Evolutionary conservation across 371 early-diverging fungal genomes (phyloP).

Genomic region (Catenaria anguillulae): DNA sequence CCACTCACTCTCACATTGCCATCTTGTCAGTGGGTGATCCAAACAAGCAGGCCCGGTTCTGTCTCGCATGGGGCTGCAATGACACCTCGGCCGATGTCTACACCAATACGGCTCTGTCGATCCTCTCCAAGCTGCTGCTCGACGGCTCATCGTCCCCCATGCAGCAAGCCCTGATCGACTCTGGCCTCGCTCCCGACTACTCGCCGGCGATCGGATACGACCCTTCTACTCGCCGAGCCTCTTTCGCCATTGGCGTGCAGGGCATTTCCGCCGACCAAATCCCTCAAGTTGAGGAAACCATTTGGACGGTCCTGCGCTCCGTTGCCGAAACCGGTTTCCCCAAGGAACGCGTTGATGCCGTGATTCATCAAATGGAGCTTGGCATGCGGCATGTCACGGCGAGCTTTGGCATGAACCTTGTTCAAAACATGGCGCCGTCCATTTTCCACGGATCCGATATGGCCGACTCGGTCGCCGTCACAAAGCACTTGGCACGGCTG

Average conservation of each 20-base stretch:
- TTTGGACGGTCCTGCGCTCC: constrained; percentile 47
- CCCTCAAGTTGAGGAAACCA: constrained; percentile 45
- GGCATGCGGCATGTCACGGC: constrained; percentile 72
- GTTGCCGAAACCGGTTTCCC: constrained; percentile 62
- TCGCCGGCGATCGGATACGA: constrained; percentile 80
- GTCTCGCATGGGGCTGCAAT: constrained; percentile 62
- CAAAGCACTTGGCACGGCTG: constrained; percentile 58
- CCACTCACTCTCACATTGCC: background rate
- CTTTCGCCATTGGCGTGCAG: constrained; percentile 36
- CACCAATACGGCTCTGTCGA: constrained; percentile 62
- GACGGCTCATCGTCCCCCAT: constrained; percentile 84
- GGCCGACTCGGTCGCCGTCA: constrained; percentile 61
- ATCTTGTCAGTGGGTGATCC: constrained; percentile 44
- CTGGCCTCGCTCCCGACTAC: constrained; percentile 82
- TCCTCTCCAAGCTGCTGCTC: constrained; percentile 62
- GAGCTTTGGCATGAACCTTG: constrained; percentile 69
- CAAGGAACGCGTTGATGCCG: constrained; percentile 61
- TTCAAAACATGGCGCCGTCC: constrained; percentile 56
- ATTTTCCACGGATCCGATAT: constrained; percentile 86
- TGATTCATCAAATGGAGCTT: constrained; percentile 77
- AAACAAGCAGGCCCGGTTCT: constrained; percentile 62
- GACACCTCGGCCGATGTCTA: constrained; percentile 48
- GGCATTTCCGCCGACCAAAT: constrained; percentile 30
- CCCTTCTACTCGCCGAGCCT: constrained; percentile 39
- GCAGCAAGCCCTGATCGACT: constrained; percentile 87